Conservation (phyloP, 2,329 filamentous ascomycete species). For the Clarireedia homoeocarpa region DNA sequence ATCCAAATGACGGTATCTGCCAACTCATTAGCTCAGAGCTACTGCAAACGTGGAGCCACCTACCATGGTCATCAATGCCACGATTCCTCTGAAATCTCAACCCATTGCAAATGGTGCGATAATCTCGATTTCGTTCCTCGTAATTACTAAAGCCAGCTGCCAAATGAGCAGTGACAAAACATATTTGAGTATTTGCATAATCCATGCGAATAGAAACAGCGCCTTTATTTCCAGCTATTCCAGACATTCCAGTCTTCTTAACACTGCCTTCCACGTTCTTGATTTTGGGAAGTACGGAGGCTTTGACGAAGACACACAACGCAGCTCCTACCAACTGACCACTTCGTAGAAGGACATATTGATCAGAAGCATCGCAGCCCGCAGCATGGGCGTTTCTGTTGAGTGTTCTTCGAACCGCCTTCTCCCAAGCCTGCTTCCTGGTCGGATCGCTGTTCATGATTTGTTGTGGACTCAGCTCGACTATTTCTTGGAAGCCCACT, state of each 20-base stretch:
- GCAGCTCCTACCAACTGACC: constrained; percentile 93
- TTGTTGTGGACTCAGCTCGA: constrained; percentile 94
- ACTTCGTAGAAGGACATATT: constrained; percentile 83
- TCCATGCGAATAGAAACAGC: constrained; percentile 95
- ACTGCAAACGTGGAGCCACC: constrained; percentile 6
- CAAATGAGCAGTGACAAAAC: constrained; percentile 93
- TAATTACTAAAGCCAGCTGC: constrained; percentile 96
- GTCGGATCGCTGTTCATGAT: constrained; percentile 98
- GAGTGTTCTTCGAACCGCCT: constrained; percentile 66
- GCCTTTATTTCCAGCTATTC: constrained; percentile 96
- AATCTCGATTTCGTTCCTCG: constrained; percentile 91
- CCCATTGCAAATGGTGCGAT: constrained; percentile 60
- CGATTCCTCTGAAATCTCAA: constrained; percentile 86
- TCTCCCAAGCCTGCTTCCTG: constrained; percentile 79
- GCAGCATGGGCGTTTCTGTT: constrained; percentile 61
- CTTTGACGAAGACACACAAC: constrained; percentile 82
- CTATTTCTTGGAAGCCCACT: constrained; percentile 94
- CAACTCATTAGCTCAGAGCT: constrained; percentile 18
- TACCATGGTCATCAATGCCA: constrained; percentile 83
- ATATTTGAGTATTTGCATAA: constrained; percentile 85
- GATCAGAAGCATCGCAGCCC: constrained; percentile 46
- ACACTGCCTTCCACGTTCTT: constrained; percentile 96
- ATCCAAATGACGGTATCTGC: constrained; percentile 79
- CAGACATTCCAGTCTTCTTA: constrained; percentile 91
- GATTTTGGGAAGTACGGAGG: constrained; percentile 68